Evolutionary conservation across 2,329 filamentous ascomycete species (phyloP).

Genomic region (Xylariaceae sp.): DNA sequence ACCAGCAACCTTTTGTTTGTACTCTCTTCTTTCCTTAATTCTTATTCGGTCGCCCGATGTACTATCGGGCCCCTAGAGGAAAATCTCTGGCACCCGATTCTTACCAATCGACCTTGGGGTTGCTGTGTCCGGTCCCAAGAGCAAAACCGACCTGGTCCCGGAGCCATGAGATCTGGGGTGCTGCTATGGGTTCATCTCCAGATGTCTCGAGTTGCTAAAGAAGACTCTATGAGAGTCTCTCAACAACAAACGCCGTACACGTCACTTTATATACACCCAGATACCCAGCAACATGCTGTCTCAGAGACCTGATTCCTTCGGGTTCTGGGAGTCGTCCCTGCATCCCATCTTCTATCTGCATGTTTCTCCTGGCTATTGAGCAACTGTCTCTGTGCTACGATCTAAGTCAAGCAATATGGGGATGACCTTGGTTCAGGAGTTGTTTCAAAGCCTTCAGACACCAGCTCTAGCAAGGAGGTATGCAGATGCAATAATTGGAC

Average conservation of each 20-base stretch:
- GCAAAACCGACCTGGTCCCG: too few species aligned
- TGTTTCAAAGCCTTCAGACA: slow-evolving; percentile 26
- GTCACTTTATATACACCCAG: slow-evolving; percentile 18
- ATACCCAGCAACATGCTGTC: slow-evolving; percentile 17
- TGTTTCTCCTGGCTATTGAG: slow-evolving; percentile 23
- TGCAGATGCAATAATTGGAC: slow-evolving; percentile 27
- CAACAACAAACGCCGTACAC: slow-evolving; percentile 19
- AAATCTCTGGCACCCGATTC: slow-evolving; percentile 17
- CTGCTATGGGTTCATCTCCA: slow-evolving; percentile 14
- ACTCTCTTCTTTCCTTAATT: slow-evolving; percentile 18
- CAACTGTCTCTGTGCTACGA: slow-evolving; percentile 20
- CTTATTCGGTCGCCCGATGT: slow-evolving; percentile 20
- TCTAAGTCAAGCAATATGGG: slow-evolving; percentile 17
- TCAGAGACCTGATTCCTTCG: slow-evolving; percentile 23
- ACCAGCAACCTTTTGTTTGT: slow-evolving; percentile 17
- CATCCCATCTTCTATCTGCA: slow-evolving; percentile 16
- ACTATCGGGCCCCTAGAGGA: slow-evolving; percentile 19
- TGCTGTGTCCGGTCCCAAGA: slow-evolving; percentile 13
- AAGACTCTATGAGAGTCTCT: slow-evolving; percentile 4
- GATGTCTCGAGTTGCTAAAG: too few species aligned
- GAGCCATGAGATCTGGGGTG: slow-evolving; percentile 14
- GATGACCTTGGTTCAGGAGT: slow-evolving; percentile 22
- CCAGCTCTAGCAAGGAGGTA: slow-evolving; percentile 25
- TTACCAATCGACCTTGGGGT: slow-evolving; percentile 3
- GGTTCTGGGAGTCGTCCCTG: slow-evolving; percentile 18